phyloP scores from a whole-genome alignment of 1,284 basidiomycete genomes.

The Exsudoporus floridanus region DNA sequence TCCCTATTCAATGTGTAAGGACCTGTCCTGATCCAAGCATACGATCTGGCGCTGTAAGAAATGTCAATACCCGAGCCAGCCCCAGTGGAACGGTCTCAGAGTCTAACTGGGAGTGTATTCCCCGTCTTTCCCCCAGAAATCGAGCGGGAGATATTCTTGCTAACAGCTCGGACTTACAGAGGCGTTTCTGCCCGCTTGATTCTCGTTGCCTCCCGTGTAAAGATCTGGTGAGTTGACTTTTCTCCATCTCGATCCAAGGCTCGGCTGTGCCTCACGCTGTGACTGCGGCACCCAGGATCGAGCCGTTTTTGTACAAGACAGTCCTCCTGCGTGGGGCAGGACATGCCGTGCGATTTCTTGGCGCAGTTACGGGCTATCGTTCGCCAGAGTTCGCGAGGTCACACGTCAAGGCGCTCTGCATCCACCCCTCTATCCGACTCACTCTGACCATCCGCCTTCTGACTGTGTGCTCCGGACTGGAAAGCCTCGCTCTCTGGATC shows the following conservation, averaged over 20 bases:
- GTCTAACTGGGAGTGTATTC: neutral
- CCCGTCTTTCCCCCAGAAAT: conserved; percentile 22
- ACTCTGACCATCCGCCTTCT: conserved; percentile 6
- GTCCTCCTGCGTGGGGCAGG: conserved; percentile 2
- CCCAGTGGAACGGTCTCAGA: neutral
- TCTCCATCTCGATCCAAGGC: neutral
- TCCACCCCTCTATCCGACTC: conserved; percentile 10
- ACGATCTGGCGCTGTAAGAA: neutral
- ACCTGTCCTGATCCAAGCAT: too few species aligned
- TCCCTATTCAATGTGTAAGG: neutral
- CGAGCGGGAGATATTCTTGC: conserved; percentile 20
- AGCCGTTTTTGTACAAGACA: conserved; percentile 16
- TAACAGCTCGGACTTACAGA: conserved; percentile 7
- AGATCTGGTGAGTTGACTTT: conserved; percentile 15
- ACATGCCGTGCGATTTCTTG: conserved; percentile 11
- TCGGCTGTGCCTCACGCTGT: neutral
- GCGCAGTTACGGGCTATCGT: neutral
- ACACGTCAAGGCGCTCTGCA: conserved; percentile 12
- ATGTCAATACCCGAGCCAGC: neutral
- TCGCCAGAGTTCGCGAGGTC: conserved; percentile 2
- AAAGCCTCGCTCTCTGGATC: conserved; percentile 24
- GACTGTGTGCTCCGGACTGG: conserved; percentile 11
- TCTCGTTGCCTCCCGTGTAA: conserved; percentile 17
- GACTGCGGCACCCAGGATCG: conserved; percentile 15
- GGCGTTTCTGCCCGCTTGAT: conserved; percentile 12